Percentiles rank a stretch among this genome's conserved stretches.
Evolutionary conservation across 2,329 filamentous ascomycete genomes (phyloP).

Genomic region (Elsinoe fawcettii): DNA sequence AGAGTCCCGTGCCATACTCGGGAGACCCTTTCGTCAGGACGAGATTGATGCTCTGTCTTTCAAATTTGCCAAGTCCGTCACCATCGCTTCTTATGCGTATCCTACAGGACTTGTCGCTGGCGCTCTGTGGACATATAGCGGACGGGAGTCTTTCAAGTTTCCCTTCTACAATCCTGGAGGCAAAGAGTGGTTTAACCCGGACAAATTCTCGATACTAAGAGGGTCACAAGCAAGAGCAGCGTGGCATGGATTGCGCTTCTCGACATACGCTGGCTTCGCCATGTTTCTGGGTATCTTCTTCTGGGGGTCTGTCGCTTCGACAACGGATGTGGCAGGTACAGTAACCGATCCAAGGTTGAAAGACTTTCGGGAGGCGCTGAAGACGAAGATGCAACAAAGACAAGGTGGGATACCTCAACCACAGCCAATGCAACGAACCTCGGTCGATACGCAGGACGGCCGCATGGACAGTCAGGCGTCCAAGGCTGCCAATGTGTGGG

Average conservation of each 20-base stretch:
- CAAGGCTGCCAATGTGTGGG: constrained; percentile 14
- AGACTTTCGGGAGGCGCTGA: constrained; percentile 33
- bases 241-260: constrained; percentile 28
- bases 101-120: constrained; percentile 30
- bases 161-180: constrained; percentile 34
- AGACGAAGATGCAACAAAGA: constrained; percentile 25
- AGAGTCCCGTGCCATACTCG: constrained; percentile 27
- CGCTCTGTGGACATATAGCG: constrained; percentile 29
- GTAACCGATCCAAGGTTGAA: constrained; percentile 35
- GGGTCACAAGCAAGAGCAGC: constrained; percentile 29
- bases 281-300: constrained; percentile 29
- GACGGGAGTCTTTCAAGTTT: constrained; percentile 32
- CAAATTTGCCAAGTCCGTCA: constrained; percentile 33
- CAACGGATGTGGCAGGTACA: constrained; percentile 29
- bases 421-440: constrained; percentile 13
- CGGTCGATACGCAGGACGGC: constrained; percentile 15
- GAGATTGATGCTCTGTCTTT: constrained; percentile 38
- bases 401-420: constrained; percentile 6
- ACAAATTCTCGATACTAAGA: constrained; percentile 30
- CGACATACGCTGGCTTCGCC: constrained; percentile 26
- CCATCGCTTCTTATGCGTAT: constrained; percentile 33
- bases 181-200: constrained; percentile 31
- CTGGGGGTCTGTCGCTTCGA: constrained; percentile 27
- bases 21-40: constrained; percentile 32
- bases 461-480: constrained; percentile 18